Base-by-base conservation (phyloP, 257 asterid genomes). In the Salvia splendens region DNA sequence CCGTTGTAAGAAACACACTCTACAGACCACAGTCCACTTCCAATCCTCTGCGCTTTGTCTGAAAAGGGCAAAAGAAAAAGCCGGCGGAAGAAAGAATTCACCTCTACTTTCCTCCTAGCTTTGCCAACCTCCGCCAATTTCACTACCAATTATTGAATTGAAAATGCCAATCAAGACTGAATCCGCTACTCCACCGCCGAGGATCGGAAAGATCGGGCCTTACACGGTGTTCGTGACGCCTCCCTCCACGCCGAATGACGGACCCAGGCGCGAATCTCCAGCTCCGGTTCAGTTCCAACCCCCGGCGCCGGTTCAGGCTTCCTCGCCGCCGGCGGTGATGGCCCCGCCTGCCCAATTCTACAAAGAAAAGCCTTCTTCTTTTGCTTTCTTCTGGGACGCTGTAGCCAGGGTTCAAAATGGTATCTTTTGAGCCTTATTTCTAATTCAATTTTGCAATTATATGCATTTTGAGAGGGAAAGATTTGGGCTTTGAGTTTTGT, bases 121-220 rank as follows among this genome's bases (percentile, higher is more conserved):
- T 43, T 7, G 42, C 17, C 11, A 47, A 32, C 42, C n/a, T 28
- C 24, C 17, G 1, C 48, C 16, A 20, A 6, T 30, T 8, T 4
- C 15, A 20, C 17, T 64, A 6, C 4, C 16, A 54, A 69, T 43
- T 5, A 12, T 12, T n/a, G 42, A 12, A 12, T 8, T 17, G 52
- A 56, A 71, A 57, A 77, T 79, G 86, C 72, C 85, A 36, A 78
- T 73, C 60, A 75, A 66, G 55, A 61, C 52, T 11, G 87, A 73
- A 73, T 62, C 88, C 3, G 79, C 61, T 5, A 73, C 85, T 59
- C 90, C 84, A 73, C 84, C 87, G 64, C 99, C 96, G 58, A 83
- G 90, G 85, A 93, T 93, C 87, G 99, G 96, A 6, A 93, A 93
- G 95, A 93, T 93, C 92, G 99, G 99, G 2, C 99, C 99, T 5